Conservation (phyloP, 176 grass and related monocot genomes). For the Cenchrus americanus region DNA sequence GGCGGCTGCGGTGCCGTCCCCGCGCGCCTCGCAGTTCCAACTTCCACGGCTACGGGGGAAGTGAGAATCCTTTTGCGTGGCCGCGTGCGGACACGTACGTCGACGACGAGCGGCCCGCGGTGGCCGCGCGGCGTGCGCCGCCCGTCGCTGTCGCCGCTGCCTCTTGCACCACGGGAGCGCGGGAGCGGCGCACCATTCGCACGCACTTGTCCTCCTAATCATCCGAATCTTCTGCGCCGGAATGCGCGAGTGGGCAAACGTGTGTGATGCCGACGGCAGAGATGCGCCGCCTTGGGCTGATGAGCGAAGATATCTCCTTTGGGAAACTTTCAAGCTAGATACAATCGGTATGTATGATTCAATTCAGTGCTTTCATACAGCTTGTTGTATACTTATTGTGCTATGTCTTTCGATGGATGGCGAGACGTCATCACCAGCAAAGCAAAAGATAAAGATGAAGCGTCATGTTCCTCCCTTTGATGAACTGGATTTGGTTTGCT, state of each 20-base stretch:
- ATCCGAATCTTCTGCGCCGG: constrained; percentile 7
- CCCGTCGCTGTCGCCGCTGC: neutral
- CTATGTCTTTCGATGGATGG: too few species aligned
- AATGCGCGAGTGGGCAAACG: neutral
- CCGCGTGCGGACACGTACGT: constrained; percentile 22
- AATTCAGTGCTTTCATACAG: too few species aligned
- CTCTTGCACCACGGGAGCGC: neutral
- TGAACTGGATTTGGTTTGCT: too few species aligned
- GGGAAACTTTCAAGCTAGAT: neutral
- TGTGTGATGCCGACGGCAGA: constrained; percentile 8
- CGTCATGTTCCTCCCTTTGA: too few species aligned
- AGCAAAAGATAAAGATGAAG: too few species aligned
- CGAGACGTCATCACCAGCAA: too few species aligned
- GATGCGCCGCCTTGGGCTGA: neutral
- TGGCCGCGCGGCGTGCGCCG: constrained; percentile 17
- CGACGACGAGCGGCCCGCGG: constrained; percentile 16
- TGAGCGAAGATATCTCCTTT: neutral
- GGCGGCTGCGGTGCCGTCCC: neutral
- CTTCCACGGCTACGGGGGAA: neutral
- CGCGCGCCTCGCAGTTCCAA: neutral
- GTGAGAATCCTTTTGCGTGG: neutral
- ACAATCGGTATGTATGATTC: too few species aligned
- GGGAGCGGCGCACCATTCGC: neutral
- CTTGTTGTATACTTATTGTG: too few species aligned
- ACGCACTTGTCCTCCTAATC: neutral